phyloP scores from a whole-genome alignment of 176 grass and related monocot genomes.

The Rhipidocladum racemiflorum region DNA sequence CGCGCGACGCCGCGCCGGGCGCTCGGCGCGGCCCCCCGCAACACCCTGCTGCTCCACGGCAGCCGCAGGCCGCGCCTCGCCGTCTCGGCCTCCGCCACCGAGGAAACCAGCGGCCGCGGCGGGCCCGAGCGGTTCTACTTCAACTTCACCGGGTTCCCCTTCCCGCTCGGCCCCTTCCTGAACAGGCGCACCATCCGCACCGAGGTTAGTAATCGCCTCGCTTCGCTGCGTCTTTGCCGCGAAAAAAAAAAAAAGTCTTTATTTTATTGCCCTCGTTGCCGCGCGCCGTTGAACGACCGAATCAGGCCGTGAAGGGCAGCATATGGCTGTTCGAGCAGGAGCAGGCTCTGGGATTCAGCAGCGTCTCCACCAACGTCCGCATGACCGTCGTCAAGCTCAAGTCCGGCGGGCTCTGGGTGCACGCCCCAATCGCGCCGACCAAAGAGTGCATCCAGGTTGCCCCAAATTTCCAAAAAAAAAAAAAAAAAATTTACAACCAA shows the following conservation, averaged over 20 bases:
- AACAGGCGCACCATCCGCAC: constrained; percentile 79
- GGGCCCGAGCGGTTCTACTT: constrained; percentile 65
- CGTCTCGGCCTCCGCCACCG: constrained; percentile 41
- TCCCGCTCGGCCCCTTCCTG: constrained; percentile 94
- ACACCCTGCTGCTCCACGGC: background rate
- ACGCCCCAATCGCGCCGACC: constrained; percentile 97
- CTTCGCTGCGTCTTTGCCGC: background rate
- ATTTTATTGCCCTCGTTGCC: background rate
- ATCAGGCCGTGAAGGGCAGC: constrained; percentile 68
- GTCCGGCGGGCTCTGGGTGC: constrained; percentile 90
- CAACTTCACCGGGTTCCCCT: constrained; percentile 96
- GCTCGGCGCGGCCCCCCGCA: background rate
- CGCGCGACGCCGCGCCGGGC: background rate
- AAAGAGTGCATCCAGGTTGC: constrained; percentile 84
- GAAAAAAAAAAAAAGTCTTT: background rate
- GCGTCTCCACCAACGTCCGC: constrained; percentile 89
- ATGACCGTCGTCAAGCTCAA: constrained; percentile 95
- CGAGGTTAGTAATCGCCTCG: constrained; percentile 44
- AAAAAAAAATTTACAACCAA: background rate
- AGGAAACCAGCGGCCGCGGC: background rate
- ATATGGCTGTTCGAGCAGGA: constrained; percentile 99
- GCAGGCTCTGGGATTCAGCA: constrained; percentile 98
- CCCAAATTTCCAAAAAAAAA: background rate
- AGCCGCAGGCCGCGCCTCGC: constrained; percentile 22
- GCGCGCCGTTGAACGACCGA: background rate